These are phyloP conservation scores for Globisporangium spinosum DNA, from an alignment of 352 stramenopile genomes.

Conservation along the genomic window DNA sequence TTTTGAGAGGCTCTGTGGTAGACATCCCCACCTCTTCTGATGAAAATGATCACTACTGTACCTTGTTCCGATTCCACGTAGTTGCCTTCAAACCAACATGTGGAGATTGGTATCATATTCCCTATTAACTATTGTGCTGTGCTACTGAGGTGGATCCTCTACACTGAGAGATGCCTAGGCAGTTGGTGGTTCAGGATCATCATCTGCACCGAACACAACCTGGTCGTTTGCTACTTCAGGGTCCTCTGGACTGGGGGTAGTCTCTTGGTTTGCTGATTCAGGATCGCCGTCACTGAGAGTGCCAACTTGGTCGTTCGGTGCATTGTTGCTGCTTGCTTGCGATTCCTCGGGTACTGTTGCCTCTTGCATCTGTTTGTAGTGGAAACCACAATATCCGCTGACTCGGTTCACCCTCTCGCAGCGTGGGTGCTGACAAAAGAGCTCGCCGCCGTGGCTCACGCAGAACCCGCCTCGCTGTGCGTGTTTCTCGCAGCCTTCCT, in stretches of 20 bases:
- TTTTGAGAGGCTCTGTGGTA: background rate
- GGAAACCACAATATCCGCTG: conserved; percentile 78
- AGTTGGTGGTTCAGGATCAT: background rate
- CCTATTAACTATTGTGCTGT: background rate
- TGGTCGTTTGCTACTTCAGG: background rate
- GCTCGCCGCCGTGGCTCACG: background rate
- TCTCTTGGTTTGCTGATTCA: too few species aligned
- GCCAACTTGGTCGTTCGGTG: background rate
- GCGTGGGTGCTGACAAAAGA: conserved; percentile 12
- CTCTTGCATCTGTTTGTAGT: conserved; percentile 17
- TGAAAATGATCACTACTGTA: too few species aligned
- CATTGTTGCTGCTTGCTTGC: background rate
- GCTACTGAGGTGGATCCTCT: background rate
- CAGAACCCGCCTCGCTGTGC: conserved; percentile 1
- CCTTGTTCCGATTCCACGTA: background rate
- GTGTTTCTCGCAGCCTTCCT: conserved; percentile 1
- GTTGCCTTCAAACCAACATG: background rate
- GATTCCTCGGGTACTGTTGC: background rate
- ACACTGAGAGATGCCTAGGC: background rate
- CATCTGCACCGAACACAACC: background rate
- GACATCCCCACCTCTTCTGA: too few species aligned
- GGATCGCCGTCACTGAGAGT: background rate
- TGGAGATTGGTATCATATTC: background rate
- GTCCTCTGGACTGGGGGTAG: too few species aligned
- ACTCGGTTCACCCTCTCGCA: conserved; percentile 88